phyloP scores from a whole-genome alignment of 805 yeast species.

The Wickerhamomyces sydowiorum region DNA sequence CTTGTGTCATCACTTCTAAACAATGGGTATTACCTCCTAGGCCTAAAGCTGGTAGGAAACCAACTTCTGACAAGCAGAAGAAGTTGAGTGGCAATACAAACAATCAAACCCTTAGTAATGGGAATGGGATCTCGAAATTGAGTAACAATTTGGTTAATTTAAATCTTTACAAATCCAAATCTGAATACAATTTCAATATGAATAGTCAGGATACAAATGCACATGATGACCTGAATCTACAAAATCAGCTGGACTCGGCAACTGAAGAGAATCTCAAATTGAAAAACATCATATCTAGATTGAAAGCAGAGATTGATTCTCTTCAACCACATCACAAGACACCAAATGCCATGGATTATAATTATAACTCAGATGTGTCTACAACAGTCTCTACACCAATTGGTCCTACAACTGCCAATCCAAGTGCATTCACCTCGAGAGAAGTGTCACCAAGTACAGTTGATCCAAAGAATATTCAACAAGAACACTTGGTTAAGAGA shows the following conservation, averaged over 20 bases:
- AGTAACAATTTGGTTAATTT: neutral
- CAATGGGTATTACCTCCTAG: constrained; percentile 83
- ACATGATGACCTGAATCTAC: constrained; percentile 18
- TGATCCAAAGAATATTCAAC: constrained; percentile 17
- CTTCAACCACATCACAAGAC: constrained; percentile 6
- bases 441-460: constrained; percentile 17
- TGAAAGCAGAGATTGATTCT: constrained; percentile 33
- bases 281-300: constrained; percentile 33
- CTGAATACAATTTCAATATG: neutral
- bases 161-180: neutral
- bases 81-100: no score
- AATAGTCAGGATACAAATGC: neutral
- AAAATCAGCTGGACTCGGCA: constrained; percentile 34
- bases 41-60: constrained; percentile 68
- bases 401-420: neutral
- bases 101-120: no score
- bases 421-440: constrained; percentile 1
- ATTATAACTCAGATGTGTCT: neutral
- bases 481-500: neutral
- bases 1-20: constrained; percentile 45
- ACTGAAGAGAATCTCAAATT: constrained; percentile 38
- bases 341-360: neutral
- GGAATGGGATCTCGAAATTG: neutral
- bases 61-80: constrained; percentile 20
- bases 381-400: constrained; percentile 7